A percentile compares a stretch with the other conserved stretches of the same genome.
phyloP scores from a whole-genome alignment of 805 yeast genomes.

The Wickerhamomyces pijperi region DNA sequence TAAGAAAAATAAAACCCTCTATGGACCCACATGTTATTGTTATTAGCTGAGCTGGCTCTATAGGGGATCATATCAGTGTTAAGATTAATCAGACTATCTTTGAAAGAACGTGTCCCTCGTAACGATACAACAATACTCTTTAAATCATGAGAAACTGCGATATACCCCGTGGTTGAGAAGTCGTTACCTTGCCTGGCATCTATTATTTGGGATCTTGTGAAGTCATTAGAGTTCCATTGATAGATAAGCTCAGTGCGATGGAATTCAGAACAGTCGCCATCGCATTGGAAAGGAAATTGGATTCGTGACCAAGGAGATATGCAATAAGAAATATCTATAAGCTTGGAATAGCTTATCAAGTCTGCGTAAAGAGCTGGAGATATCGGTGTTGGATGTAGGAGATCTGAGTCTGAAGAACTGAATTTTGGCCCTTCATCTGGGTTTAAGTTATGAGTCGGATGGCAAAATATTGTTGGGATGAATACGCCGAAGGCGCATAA shows the following conservation, averaged over 20 bases:
- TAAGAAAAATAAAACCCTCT: constrained; percentile 13
- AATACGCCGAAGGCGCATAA: too few species aligned
- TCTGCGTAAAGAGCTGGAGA: background rate
- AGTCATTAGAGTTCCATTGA: constrained; percentile 17
- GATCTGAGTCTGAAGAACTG: too few species aligned
- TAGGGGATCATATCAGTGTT: constrained; percentile 15
- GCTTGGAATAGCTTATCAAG: background rate
- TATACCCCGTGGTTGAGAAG: constrained; percentile 16
- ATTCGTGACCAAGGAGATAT: constrained; percentile 13
- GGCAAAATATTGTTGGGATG: too few species aligned
- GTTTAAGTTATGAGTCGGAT: too few species aligned
- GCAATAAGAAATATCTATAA: constrained; percentile 8
- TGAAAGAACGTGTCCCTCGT: constrained; percentile 18
- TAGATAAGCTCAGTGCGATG: constrained; percentile 12
- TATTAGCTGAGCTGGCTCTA: constrained; percentile 1
- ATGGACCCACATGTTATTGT: constrained; percentile 14
- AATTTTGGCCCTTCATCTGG: too few species aligned
- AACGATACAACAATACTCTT: constrained; percentile 8
- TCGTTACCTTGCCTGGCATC: constrained; percentile 1
- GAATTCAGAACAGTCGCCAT: constrained; percentile 14
- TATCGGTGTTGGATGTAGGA: background rate
- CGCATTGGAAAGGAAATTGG: constrained; percentile 14
- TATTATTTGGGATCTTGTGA: constrained; percentile 1
- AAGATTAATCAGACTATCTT: constrained; percentile 16
- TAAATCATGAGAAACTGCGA: constrained; percentile 10